phyloP scores from a whole-genome alignment of 805 yeast genomes.

The Starmerella asiatica region DNA sequence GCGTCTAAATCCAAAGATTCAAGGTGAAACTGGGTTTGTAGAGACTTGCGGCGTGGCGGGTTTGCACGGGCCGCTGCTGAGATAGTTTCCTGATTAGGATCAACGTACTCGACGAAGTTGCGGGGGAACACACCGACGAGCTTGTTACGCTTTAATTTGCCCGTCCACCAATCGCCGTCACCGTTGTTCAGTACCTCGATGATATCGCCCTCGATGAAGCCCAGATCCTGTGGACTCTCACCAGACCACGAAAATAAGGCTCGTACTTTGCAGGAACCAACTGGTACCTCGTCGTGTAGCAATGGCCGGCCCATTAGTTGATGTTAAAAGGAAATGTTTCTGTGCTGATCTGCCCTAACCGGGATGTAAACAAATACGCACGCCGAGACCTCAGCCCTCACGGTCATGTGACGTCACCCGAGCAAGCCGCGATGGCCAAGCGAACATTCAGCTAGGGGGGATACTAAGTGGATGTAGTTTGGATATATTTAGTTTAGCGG shows the following conservation, averaged over 20 bases:
- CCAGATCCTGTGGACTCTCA: conserved; percentile 74
- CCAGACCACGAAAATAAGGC: conserved; percentile 94
- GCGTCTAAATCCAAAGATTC: conserved; percentile 3
- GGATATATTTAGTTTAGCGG: no score
- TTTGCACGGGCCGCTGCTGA: conserved; percentile 14
- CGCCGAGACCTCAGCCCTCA: no score
- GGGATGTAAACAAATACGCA: background rate
- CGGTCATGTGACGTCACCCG: no score
- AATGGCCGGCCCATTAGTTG: conserved; percentile 11
- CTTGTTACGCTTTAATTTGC: conserved; percentile 63
- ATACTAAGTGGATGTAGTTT: no score
- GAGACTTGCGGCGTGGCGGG: background rate
- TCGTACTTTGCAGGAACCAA: conserved; percentile 53
- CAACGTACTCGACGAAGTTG: conserved; percentile 57
- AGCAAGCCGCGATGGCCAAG: no score
- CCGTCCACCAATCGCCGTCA: conserved; percentile 90
- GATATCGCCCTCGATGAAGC: conserved; percentile 85
- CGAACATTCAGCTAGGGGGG: no score
- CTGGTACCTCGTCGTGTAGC: conserved; percentile 19
- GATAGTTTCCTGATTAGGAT: conserved; percentile 18
- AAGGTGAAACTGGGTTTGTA: background rate
- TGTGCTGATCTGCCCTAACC: background rate
- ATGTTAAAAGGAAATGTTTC: no score
- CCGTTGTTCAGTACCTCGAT: conserved; percentile 69
- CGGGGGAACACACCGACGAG: conserved; percentile 78